These are phyloP conservation scores for Lasiodiplodia hormozganensis DNA, from an alignment of 2,329 filamentous ascomycete genomes.

Conservation along the genomic window DNA sequence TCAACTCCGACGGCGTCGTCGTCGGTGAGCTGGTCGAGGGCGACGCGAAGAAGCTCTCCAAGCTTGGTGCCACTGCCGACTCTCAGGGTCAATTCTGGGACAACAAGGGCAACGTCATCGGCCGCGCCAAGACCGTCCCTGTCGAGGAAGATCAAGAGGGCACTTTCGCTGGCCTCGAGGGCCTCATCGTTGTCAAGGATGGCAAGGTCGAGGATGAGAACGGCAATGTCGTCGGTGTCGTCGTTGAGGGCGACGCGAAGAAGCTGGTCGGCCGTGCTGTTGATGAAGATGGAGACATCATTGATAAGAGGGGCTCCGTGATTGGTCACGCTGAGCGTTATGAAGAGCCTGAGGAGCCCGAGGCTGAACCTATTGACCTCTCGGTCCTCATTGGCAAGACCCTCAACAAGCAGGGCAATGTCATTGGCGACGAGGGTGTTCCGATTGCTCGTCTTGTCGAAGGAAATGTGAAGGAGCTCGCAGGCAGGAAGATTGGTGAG, in stretches of 20 bases:
- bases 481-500: conserved; percentile 74
- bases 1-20: conserved; percentile 54
- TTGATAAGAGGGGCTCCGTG: conserved; percentile 61
- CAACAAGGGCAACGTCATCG: conserved; percentile 60
- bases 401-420: conserved; percentile 58
- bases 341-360: conserved; percentile 69
- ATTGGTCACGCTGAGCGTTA: conserved; percentile 60
- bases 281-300: conserved; percentile 60
- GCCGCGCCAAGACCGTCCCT: conserved; percentile 56
- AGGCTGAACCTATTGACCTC: conserved; percentile 50
- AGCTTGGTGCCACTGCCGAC: conserved; percentile 53
- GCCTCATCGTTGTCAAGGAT: conserved; percentile 57
- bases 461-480: conserved; percentile 67
- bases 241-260: conserved; percentile 59
- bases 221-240: conserved; percentile 56
- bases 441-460: conserved; percentile 70
- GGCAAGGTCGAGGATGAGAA: conserved; percentile 59
- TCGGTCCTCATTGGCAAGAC: conserved; percentile 55
- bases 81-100: conserved; percentile 61
- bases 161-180: conserved; percentile 58
- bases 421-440: conserved; percentile 58
- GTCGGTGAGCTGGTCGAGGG: conserved; percentile 59
- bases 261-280: conserved; percentile 59
- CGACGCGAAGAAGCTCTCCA: conserved; percentile 61
- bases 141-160: conserved; percentile 56